Conservation (phyloP, 176 grass and related monocot species). For the Bothriochloa decipiens region DNA sequence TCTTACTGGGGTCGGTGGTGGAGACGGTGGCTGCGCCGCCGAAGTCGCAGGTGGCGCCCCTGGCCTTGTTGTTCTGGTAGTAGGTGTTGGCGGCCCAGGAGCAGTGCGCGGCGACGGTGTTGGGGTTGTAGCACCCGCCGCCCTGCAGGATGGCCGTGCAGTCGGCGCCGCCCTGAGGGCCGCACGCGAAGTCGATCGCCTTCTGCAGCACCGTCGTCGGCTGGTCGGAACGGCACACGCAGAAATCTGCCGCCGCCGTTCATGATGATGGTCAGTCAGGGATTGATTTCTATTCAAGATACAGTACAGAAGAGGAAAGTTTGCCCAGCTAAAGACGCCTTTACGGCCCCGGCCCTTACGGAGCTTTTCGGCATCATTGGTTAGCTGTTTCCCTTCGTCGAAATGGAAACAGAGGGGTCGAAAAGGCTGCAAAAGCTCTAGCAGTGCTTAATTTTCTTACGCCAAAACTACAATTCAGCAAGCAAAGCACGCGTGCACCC, state of each 20-base stretch:
- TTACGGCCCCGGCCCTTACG: too few relatives aligned
- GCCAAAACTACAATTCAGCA: too few relatives aligned
- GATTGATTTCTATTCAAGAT: too few relatives aligned
- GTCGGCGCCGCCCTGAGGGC: constrained; percentile 63
- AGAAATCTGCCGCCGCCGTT: constrained; percentile 63
- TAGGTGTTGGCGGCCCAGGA: constrained; percentile 91
- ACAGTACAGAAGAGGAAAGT: too few relatives aligned
- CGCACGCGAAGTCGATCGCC: constrained; percentile 89
- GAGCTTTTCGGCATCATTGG: too few relatives aligned
- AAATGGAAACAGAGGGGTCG: too few relatives aligned
- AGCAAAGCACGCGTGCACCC: too few relatives aligned
- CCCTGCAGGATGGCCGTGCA: constrained; percentile 53
- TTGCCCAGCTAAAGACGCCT: too few relatives aligned
- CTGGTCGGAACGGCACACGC: constrained; percentile 80
- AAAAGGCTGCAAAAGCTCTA: too few relatives aligned
- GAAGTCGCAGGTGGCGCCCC: constrained; percentile 77
- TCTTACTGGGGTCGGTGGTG: constrained; percentile 80
- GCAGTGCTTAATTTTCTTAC: too few relatives aligned
- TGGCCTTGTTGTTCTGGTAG: constrained; percentile 75
- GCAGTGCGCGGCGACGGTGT: constrained; percentile 71
- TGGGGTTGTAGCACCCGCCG: constrained; percentile 74
- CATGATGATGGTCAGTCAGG: too few relatives aligned
- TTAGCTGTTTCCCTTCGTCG: too few relatives aligned
- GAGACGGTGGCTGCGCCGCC: constrained; percentile 60
- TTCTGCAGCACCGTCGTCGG: constrained; percentile 59